A percentile compares a stretch with the other conserved stretches of the same genome.
phyloP scores from a whole-genome alignment of 257 asterid genomes.

The Solanum habrochaites region DNA sequence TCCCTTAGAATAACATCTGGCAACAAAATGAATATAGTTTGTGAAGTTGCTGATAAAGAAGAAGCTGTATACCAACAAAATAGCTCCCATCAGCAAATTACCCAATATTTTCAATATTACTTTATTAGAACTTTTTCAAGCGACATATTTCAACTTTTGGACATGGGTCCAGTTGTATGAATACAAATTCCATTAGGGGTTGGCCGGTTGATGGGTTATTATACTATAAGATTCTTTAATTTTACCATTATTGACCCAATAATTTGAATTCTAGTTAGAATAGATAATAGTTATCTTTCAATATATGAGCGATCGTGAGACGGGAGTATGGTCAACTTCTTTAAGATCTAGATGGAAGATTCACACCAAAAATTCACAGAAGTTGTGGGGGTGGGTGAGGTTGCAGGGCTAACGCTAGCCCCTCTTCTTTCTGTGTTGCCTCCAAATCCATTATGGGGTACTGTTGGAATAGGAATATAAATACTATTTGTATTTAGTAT shows the following conservation, averaged over 20 bases:
- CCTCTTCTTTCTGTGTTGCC: background rate
- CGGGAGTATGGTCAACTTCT: background rate
- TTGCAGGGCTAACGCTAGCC: background rate
- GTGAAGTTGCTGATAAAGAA: background rate
- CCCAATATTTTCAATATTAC: background rate
- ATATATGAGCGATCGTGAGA: background rate
- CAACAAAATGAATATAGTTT: background rate
- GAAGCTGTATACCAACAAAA: background rate
- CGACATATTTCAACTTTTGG: background rate
- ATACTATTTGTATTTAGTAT: background rate
- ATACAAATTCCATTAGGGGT: background rate
- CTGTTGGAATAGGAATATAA: background rate
- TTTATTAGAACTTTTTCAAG: background rate
- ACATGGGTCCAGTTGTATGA: background rate
- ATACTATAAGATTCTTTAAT: background rate
- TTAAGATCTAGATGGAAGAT: background rate
- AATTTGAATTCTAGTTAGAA: background rate
- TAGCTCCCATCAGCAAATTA: background rate
- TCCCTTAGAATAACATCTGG: background rate
- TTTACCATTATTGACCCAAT: background rate
- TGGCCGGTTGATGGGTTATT: background rate
- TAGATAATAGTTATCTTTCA: background rate
- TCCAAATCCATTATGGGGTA: background rate
- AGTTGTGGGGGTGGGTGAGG: background rate
- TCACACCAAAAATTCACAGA: background rate